Percentiles rank a stretch among this genome's conserved stretches.
Conservation (phyloP, 2,329 filamentous ascomycete genomes). For the Neospermospora avenae region DNA sequence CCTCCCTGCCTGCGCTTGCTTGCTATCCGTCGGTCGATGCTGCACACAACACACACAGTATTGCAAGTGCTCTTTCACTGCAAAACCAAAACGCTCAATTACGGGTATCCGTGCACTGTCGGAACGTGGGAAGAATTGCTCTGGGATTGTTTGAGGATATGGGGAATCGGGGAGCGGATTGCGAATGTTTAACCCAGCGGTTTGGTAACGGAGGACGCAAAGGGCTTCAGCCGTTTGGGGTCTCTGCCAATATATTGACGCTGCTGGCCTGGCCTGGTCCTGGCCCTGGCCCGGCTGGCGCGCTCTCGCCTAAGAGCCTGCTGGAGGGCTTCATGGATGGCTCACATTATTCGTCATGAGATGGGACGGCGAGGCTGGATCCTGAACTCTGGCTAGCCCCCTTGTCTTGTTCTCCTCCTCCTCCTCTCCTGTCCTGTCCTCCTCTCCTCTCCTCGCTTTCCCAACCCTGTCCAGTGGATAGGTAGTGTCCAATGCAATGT, state of each 20-base stretch:
- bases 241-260: conserved; percentile 34
- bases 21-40: conserved; percentile 6
- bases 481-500: too few relatives aligned
- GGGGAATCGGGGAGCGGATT: conserved; percentile 4
- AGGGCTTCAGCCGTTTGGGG: conserved; percentile 28
- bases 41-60: neutral
- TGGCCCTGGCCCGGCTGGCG: conserved; percentile 1
- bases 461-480: too few relatives aligned
- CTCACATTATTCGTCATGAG: conserved; percentile 31
- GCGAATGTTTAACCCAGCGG: conserved; percentile 25
- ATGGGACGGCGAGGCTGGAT: neutral
- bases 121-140: neutral
- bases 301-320: neutral
- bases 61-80: neutral
- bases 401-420: neutral
- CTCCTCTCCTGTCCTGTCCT: neutral
- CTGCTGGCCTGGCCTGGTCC: too few relatives aligned
- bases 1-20: conserved; percentile 7
- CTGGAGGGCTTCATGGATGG: neutral
- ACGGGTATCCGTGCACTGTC: conserved; percentile 5
- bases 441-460: neutral
- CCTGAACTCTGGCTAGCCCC: neutral
- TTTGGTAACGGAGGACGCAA: conserved; percentile 33
- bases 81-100: neutral
- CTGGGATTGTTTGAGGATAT: neutral